Evolutionary conservation across 2,329 filamentous ascomycete species (phyloP), one percentile per base, ranked within the genome.

Genomic region (Trichocomaceae sp.): DNA sequence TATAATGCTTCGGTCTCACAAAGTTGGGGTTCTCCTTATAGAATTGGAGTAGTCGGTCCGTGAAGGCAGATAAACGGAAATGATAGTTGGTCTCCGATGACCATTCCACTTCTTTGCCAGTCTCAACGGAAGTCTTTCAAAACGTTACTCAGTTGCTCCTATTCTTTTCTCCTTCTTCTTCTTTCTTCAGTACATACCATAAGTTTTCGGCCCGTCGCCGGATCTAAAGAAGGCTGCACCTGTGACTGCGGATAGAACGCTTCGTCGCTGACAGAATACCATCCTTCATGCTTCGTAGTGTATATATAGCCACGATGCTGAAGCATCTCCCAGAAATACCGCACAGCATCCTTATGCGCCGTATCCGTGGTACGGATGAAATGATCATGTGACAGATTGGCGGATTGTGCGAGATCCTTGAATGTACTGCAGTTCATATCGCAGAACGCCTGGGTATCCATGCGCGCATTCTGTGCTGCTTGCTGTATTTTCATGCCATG

Each of bases 181-280:
- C 47, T 39, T 7, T 7, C 23, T 26, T 26, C 7, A 8, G 13
- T n/a, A 20, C 22, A 29, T 69, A 81, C 86, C 83, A 90, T 89
- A 59, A 87, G 84, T 64, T 89, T 91, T 61, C 84, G 81, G 2
- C 93, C 93, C 0, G 90, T 96, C 46, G 84, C 79, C 5, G 90
- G 87, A 61, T 91, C 87, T 37, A 93, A 75, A 50, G 84, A 82
- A 44, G 86, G 80, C 64, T 90, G 83, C 23, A 97, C 83, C 64
- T 84, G 77, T 6, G 83, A 82, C 52, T 86, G 81, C 0, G 92
- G 90, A 68, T 96, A 97, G 72, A 95, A 99, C 39, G 92, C 92
- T 77, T 99, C 93, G 69, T 99, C 93, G 69, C 88, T 90, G 52
- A 99, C 86, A 54, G 88, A 93, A 70, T 99, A 99, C 93, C 93